These are phyloP conservation scores for Coemansia guatemalensis DNA, from an alignment of 192 early-diverging fungal genomes.

Conservation along the genomic window DNA sequence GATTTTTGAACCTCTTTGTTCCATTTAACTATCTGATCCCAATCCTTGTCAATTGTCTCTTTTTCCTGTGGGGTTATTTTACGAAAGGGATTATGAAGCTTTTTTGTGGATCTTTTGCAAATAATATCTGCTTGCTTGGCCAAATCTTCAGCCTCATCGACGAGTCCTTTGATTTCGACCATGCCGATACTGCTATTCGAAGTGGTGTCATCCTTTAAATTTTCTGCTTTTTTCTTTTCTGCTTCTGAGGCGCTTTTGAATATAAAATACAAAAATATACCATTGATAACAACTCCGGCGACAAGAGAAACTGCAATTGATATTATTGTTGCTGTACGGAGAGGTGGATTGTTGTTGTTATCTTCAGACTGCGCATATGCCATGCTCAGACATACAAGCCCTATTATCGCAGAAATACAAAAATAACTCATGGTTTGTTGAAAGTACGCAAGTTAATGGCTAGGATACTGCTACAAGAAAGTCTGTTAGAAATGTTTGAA, in stretches of 20 bases:
- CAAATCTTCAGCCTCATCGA: no score
- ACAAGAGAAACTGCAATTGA: background rate
- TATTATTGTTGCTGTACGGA: background rate
- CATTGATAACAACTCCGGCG: background rate
- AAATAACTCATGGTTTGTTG: background rate
- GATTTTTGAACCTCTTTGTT: no score
- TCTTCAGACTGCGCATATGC: background rate
- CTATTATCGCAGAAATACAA: background rate
- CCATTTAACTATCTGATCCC: no score
- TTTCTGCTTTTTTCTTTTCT: no score
- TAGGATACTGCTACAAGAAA: background rate
- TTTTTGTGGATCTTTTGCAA: no score
- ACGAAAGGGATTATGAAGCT: background rate
- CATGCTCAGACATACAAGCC: background rate
- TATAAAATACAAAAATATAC: background rate
- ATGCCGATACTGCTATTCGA: no score
- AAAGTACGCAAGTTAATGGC: background rate
- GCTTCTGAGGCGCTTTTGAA: background rate
- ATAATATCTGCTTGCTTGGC: no score
- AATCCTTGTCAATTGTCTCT: no score
- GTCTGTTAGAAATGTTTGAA: background rate
- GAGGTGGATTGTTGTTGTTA: background rate
- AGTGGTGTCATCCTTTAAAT: no score
- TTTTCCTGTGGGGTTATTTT: background rate
- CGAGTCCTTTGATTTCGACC: no score